Conservation (phyloP, 139 green algal species). For the Chlamydomonas eustigma region DNA sequence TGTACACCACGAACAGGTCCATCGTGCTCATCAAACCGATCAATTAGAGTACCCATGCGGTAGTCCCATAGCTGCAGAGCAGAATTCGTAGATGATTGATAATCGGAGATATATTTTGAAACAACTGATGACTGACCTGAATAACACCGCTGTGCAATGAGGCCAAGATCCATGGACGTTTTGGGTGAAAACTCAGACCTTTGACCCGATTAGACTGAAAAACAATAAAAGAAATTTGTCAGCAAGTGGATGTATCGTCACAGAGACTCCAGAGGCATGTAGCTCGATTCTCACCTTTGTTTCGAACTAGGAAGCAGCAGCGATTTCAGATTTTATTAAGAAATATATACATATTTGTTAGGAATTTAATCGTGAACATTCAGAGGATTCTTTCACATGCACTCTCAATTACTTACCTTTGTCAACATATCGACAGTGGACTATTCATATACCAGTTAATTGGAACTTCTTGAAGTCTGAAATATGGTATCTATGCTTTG, state of each 20-base stretch:
- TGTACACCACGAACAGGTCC: slow-evolving; percentile 94
- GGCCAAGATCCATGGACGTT: slow-evolving; percentile 98
- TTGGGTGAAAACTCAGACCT: slow-evolving; percentile 96
- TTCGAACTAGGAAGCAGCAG: slow-evolving; percentile 8
- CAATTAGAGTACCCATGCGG: slow-evolving; percentile 98
- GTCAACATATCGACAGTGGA: background rate
- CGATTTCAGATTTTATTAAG: no score
- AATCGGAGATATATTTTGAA: background rate
- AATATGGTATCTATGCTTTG: no score
- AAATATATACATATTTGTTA: no score
- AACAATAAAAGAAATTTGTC: background rate
- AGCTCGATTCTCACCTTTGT: background rate
- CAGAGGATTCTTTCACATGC: background rate
- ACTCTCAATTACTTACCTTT: background rate
- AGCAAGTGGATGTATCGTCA: background rate
- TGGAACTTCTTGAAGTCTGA: no score
- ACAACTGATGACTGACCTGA: slow-evolving; percentile 60
- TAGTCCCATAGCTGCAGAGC: slow-evolving; percentile 98
- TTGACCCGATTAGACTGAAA: slow-evolving; percentile 88
- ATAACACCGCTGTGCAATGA: slow-evolving; percentile 97
- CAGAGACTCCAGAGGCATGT: background rate
- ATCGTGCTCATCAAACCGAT: slow-evolving; percentile 99
- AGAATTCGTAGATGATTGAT: background rate
- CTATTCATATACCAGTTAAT: no score
- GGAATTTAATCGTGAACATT: no score